phyloP scores from a whole-genome alignment of 805 yeast species.

The Lachancea thermotolerans region DNA sequence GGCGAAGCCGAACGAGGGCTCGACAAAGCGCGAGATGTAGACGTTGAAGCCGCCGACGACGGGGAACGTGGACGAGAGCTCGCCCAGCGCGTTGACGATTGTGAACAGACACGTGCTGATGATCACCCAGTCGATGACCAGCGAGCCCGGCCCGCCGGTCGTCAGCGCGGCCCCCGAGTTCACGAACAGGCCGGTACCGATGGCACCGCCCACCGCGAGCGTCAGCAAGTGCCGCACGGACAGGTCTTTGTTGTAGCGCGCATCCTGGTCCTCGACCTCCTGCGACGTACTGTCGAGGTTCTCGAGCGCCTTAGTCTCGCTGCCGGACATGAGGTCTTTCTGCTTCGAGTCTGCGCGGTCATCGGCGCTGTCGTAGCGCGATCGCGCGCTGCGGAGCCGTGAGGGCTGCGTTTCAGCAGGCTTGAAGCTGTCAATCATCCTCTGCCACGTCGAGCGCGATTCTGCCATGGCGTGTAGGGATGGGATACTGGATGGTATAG shows the following conservation, averaged over 20 bases:
- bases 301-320: neutral
- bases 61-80: conserved; percentile 47
- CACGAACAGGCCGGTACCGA: conserved; percentile 63
- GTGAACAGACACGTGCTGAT: conserved; percentile 54
- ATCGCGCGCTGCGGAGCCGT: neutral
- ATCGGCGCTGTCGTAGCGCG: neutral
- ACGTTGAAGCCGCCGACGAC: conserved; percentile 48
- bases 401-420: neutral
- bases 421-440: conserved; percentile 3
- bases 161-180: conserved; percentile 56
- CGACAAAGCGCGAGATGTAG: conserved; percentile 45
- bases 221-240: conserved; percentile 46
- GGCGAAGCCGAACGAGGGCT: conserved; percentile 51
- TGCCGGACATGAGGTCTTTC: neutral
- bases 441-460: neutral
- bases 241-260: conserved; percentile 21
- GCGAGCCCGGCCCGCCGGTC: conserved; percentile 60
- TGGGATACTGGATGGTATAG: too few relatives aligned
- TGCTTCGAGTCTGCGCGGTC: neutral
- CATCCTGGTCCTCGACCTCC: conserved; percentile 1
- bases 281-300: neutral
- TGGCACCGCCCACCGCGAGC: conserved; percentile 62
- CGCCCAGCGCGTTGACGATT: conserved; percentile 50
- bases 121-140: conserved; percentile 49
- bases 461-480: neutral